Percentiles rank a stretch among this genome's conserved stretches.
Evolutionary conservation across 129 eudicot species (phyloP).

Genomic region (Tagetes patula): DNA sequence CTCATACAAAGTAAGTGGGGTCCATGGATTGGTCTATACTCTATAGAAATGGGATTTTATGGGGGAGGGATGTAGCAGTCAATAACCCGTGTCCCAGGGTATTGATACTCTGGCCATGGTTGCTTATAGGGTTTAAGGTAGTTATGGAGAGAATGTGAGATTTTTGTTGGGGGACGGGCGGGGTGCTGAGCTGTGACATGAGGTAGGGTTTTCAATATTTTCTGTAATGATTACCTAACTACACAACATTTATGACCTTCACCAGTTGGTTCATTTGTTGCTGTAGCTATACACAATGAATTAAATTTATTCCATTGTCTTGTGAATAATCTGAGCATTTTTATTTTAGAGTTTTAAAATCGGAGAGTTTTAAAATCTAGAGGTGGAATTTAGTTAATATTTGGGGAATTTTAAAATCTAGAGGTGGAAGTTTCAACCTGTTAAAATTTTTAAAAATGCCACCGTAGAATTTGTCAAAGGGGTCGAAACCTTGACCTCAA

Average conservation of each 20-base stretch:
- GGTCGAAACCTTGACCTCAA: background rate
- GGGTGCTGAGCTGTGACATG: background rate
- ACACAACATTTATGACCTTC: conserved; percentile 2
- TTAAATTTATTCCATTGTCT: background rate
- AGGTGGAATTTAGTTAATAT: background rate
- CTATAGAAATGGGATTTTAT: background rate
- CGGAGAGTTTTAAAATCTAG: background rate
- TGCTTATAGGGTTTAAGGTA: background rate
- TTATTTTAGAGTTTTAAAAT: background rate
- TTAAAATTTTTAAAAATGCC: background rate
- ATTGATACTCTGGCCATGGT: background rate
- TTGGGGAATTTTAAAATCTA: background rate
- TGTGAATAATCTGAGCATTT: background rate
- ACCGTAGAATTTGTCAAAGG: background rate
- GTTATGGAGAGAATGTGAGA: background rate
- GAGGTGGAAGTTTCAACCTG: background rate
- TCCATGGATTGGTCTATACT: background rate
- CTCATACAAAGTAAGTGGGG: background rate
- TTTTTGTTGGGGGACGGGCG: too few species aligned
- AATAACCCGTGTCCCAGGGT: background rate
- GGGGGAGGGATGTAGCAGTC: background rate
- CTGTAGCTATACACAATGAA: background rate
- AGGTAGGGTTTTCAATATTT: background rate
- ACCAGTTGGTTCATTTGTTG: background rate
- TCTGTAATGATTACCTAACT: background rate